Evolutionary conservation across 2,329 filamentous ascomycete species (phyloP).

Genomic region (Aspergillus oerlinghausenensis): DNA sequence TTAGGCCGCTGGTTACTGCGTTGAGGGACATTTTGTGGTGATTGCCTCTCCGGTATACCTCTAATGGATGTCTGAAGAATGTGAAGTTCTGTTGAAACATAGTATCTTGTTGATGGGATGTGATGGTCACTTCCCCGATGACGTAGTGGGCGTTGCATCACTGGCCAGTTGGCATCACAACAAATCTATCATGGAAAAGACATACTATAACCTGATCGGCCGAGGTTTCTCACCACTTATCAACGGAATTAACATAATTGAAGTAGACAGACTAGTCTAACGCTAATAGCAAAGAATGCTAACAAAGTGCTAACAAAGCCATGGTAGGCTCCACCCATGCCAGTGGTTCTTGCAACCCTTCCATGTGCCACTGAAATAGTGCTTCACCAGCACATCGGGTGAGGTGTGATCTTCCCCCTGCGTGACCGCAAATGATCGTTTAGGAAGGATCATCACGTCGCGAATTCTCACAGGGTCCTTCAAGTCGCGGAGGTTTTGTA

Average conservation of each 20-base stretch:
- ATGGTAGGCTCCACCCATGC: not conserved
- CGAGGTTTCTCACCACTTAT: too few species aligned
- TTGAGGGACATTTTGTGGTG: constrained; percentile 22
- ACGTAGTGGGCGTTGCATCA: too few species aligned
- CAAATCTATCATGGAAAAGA: too few species aligned
- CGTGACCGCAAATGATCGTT: not conserved
- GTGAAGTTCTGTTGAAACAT: too few species aligned
- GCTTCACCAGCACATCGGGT: constrained; percentile 3
- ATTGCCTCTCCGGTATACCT: not conserved
- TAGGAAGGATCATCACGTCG: constrained; percentile 1
- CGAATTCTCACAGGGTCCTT: not conserved
- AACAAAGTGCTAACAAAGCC: not conserved
- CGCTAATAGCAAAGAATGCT: not conserved
- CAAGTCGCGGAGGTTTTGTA: not conserved
- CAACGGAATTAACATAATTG: constrained; percentile 20
- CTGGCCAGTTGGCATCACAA: too few species aligned
- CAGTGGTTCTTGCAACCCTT: not conserved
- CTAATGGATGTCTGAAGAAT: too few species aligned
- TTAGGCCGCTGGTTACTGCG: constrained; percentile 19
- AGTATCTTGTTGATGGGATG: too few species aligned
- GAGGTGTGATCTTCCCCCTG: constrained; percentile 3
- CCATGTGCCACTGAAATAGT: constrained; percentile 6
- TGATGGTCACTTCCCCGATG: too few species aligned
- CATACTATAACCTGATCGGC: too few species aligned
- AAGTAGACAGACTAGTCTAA: not conserved